Evolutionary conservation across 768 basidiomycete genomes (phyloP), one percentile per base, ranked within the genome.

Genomic region (Lactarius sp.): DNA sequence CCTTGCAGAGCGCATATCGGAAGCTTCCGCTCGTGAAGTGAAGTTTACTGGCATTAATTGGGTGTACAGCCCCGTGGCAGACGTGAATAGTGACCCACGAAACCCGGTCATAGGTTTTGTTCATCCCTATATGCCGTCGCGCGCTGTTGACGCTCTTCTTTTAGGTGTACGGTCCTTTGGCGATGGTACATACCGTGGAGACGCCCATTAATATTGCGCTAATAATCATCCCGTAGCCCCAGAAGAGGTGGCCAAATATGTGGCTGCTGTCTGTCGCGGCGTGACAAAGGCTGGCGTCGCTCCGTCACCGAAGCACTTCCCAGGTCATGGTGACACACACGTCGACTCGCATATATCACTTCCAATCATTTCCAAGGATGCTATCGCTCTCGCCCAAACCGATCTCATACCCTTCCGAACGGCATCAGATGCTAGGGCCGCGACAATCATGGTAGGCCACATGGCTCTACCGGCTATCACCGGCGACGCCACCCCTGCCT

Each of bases 361-460:
- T 14, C 88, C 88, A 0, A 72, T 78, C 33, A 87, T 90, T 69
- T 71, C 73, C 57, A 87, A 87, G 62, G 73, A 77, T 1, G 75
- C 74, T 22, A 59, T 71, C 7, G 73, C 79, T 60, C 74, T 89
- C 1, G 52, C 70, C 16, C 54, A 70, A 41, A 80, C 75, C 7
- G 88, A 88, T 69, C 76, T 89, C 12, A 75, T 83, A 1, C 85
- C 87, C 0, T 89, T 90, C 76, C 52, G 41, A 9, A 37, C 71
- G 72, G 42, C 71, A 73, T 4, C 75, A 85, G 47, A 76, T 84
- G 33, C 33, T 46, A 64, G 75, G 2, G 70, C 84, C 2, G 79
- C 85, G 0, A 85, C 80, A 31, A 77, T 89, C 56, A 90, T 90
- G 88, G 83, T 85, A 0, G 87, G 85, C 0, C 87, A 90, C 71